Evolutionary conservation across 148 eudicot genomes (phyloP), one percentile per base, ranked within the genome.

Genomic region (Vaccinium myrtillus): DNA sequence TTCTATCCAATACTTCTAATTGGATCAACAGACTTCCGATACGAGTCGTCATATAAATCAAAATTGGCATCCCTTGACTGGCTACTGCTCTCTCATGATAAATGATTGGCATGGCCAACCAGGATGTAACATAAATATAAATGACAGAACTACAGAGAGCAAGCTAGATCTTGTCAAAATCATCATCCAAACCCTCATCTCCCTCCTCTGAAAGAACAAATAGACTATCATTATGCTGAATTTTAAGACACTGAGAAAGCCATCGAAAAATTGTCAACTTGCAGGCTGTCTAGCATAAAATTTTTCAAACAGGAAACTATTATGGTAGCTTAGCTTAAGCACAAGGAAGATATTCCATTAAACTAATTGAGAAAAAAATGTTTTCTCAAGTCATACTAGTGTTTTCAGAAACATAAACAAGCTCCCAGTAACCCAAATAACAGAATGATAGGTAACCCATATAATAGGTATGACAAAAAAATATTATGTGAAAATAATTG

Each of bases 141-240:
- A 71, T 61, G 21, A 71, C 2, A 27, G 25, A 15, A 82, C 19
- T 36, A 14, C 18, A 32, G 6, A 65, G 13, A 65, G 30, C 91
- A 86, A 89, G 81, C 89, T 93, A 88, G 90, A 96, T 89, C 91
- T 96, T 93, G 91, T 95, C 99, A 82, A 96, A 95, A 87, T 96
- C 99, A 88, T 96, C 99, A 87, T 93, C 98, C 87, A 93, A 93
- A 70, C 82, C 95, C 75, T 87, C 94, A 77, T 89, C 90, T 80
- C 90, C 90, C 83, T 90, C 98, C 86, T 94, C 99, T 93, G 92
- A 86, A 87, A 89, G 46, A 86, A n/a, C 85, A 81, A 19, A 86
- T 55, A 13, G 25, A 83, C 16, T 65, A 53, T 83, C 48, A 75
- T 12, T 13, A 65, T 59, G n/a, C 51, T 1, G 54, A 16, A 53